Evolutionary conservation across 2,329 filamentous ascomycete species (phyloP).

Genomic region (Arthrocladium fulminans): DNA sequence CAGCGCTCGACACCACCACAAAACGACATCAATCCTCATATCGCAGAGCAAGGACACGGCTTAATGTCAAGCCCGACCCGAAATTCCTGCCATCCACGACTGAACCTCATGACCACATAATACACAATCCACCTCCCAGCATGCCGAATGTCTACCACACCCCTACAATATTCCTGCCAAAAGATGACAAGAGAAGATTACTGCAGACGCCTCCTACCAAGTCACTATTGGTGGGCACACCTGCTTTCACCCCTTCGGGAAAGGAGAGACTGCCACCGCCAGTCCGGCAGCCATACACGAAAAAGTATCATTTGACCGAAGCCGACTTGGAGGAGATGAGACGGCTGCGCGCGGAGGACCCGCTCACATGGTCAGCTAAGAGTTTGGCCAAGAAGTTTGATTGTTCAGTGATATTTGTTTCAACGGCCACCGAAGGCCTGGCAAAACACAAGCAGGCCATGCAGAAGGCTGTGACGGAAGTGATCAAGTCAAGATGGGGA

Average conservation of each 20-base stretch:
- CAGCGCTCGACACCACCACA: constrained; percentile 17
- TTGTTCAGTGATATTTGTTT: constrained; percentile 55
- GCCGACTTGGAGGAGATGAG: constrained; percentile 53
- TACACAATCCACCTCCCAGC: constrained; percentile 59
- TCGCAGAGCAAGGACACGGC: constrained; percentile 41
- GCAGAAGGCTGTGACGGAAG: constrained; percentile 42
- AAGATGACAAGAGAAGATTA: constrained; percentile 45
- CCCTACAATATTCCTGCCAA: constrained; percentile 55
- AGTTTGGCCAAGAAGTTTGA: constrained; percentile 54
- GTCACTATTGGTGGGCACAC: constrained; percentile 21
- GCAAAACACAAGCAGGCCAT: constrained; percentile 41
- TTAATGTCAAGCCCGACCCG: constrained; percentile 45
- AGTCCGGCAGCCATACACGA: constrained; percentile 43
- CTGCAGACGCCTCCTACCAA: constrained; percentile 27
- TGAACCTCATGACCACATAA: constrained; percentile 44
- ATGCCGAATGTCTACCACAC: constrained; percentile 57
- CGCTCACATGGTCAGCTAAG: constrained; percentile 50
- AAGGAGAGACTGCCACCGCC: constrained; percentile 38
- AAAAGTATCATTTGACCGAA: constrained; percentile 53
- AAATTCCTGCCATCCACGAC: constrained; percentile 37
- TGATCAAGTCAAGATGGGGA: constrained; percentile 53
- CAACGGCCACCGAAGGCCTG: constrained; percentile 46
- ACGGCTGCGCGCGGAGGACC: constrained; percentile 45
- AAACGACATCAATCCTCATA: constrained; percentile 43
- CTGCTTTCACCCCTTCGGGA: constrained; percentile 20